Conservation (phyloP, 108 stramenopile genomes). For the Pseudonitzschia multiseries region DNA sequence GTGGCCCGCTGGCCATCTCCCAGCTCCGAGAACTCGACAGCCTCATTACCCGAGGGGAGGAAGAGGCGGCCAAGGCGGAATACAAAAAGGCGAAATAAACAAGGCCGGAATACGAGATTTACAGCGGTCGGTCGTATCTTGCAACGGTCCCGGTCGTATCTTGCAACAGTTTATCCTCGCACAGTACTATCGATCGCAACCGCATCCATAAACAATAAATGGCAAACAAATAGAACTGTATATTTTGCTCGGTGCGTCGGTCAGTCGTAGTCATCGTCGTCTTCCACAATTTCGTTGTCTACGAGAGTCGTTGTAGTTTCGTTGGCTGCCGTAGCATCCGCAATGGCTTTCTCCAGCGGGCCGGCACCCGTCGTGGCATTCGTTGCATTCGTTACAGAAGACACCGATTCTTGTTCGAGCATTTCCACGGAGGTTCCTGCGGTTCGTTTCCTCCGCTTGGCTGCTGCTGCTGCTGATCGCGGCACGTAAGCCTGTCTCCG, state of each 20-base stretch:
- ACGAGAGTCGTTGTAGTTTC: background rate
- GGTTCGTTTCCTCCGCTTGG: background rate
- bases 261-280: slow-evolving; percentile 16
- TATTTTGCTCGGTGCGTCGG: too few relatives aligned
- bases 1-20: slow-evolving; percentile 66
- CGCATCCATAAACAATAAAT: too few relatives aligned
- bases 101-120: background rate
- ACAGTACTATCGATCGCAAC: too few relatives aligned
- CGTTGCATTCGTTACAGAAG: too few relatives aligned
- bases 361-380: background rate
- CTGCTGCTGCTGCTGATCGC: too few relatives aligned
- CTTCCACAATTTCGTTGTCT: background rate
- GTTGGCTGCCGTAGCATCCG: background rate
- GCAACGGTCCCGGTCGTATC: too few relatives aligned
- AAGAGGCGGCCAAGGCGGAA: slow-evolving; percentile 19
- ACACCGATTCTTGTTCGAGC: too few relatives aligned
- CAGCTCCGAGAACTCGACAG: slow-evolving; percentile 51
- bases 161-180: too few relatives aligned
- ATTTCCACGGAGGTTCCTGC: too few relatives aligned
- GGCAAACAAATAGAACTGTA: too few relatives aligned
- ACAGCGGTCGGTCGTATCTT: too few relatives aligned
- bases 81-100: background rate
- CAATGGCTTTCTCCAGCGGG: slow-evolving; percentile 6
- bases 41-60: slow-evolving; percentile 54
- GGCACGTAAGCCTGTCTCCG: background rate